These are phyloP conservation scores for Trichoderma semiorbis DNA, from an alignment of 2,329 filamentous ascomycete species.

Conservation along the genomic window DNA sequence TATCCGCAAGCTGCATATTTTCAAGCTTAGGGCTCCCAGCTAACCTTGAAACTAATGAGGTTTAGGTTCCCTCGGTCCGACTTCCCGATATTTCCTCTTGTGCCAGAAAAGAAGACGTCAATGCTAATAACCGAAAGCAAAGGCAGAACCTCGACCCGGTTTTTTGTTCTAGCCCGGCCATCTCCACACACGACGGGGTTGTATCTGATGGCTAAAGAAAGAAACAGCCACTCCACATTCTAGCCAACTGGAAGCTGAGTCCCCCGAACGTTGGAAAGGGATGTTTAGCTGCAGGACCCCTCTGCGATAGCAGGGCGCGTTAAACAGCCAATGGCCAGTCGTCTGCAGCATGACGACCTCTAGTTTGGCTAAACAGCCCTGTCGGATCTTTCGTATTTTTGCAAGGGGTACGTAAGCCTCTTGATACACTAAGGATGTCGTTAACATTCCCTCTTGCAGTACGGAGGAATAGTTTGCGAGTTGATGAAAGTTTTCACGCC, in stretches of 20 bases:
- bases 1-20: neutral
- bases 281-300: neutral
- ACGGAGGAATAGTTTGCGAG: neutral
- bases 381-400: neutral
- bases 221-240: neutral
- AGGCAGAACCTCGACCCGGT: neutral
- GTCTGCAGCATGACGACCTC: neutral
- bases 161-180: neutral
- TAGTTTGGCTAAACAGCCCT: neutral
- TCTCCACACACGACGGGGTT: neutral
- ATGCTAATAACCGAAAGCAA: neutral
- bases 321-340: neutral
- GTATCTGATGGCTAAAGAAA: neutral
- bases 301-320: neutral
- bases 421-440: neutral
- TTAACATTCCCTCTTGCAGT: neutral
- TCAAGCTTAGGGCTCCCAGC: neutral
- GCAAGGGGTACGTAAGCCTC: neutral
- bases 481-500: neutral
- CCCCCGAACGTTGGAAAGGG: neutral
- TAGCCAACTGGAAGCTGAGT: neutral
- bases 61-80: neutral
- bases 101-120: neutral
- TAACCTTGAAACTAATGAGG: neutral
- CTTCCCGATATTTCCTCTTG: neutral